These are phyloP conservation scores for Fraxinus sp. DNA, from an alignment of 305 asterid species.

Conservation along the genomic window DNA sequence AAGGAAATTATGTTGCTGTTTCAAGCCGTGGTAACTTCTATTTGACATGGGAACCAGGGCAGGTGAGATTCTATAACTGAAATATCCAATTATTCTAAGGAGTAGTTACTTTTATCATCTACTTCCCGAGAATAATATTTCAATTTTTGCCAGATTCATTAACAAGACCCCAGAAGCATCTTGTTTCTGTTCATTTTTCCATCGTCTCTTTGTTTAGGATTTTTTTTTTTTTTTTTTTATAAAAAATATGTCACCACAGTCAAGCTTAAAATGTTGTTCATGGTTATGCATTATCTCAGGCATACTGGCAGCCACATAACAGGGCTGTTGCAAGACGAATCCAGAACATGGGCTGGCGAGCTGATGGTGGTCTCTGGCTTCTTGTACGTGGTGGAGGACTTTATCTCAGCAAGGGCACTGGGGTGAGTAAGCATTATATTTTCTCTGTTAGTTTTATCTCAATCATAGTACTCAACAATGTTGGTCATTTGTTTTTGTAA, in stretches of 20 bases:
- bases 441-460: background rate
- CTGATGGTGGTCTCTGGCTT: conserved; percentile 99
- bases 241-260: conserved; percentile 15
- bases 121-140: background rate
- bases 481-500: background rate
- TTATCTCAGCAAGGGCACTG: conserved; percentile 92
- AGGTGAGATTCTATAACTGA: conserved; percentile 47
- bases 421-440: conserved; percentile 52
- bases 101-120: background rate
- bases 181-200: conserved; percentile 1
- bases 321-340: conserved; percentile 93
- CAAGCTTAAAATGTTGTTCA: conserved; percentile 16
- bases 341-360: conserved; percentile 99
- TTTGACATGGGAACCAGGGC: conserved; percentile 99
- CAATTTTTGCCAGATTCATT: background rate
- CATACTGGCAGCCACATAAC: conserved; percentile 98
- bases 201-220: background rate
- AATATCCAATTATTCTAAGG: background rate
- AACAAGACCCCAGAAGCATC: background rate
- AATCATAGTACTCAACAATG: background rate
- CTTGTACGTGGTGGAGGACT: conserved; percentile 98
- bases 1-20: conserved; percentile 94
- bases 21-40: conserved; percentile 99
- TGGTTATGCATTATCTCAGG: conserved; percentile 41
- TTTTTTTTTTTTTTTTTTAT: background rate